These are phyloP conservation scores for Solanum pennellii DNA, from an alignment of 257 asterid species.

Conservation along the genomic window DNA sequence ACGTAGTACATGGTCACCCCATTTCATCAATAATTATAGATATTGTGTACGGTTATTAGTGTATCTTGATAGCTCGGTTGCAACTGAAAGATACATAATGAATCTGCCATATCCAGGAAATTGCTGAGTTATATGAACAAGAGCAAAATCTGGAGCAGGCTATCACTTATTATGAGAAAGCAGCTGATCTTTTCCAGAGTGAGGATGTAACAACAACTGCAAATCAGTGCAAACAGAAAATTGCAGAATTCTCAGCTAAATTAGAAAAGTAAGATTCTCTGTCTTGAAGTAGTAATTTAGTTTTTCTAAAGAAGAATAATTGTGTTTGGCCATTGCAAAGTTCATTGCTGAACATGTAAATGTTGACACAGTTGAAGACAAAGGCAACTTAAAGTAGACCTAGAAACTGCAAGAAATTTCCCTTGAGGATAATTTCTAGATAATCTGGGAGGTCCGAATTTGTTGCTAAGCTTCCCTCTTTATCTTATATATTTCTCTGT, in stretches of 20 bases:
- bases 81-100: background rate
- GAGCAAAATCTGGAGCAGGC: slow-evolving; percentile 70
- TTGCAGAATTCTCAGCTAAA: slow-evolving; percentile 81
- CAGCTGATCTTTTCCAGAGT: slow-evolving; percentile 19
- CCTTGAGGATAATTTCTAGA: background rate
- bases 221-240: slow-evolving; percentile 86
- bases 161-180: slow-evolving; percentile 63
- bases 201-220: slow-evolving; percentile 73
- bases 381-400: background rate
- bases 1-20: background rate
- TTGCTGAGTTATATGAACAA: slow-evolving; percentile 81
- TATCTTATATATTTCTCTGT: background rate
- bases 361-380: background rate
- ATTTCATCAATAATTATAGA: background rate
- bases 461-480: background rate
- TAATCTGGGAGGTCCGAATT: background rate
- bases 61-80: background rate
- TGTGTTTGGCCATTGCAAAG: background rate
- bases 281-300: background rate
- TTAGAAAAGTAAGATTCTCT: slow-evolving; percentile 57
- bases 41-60: background rate
- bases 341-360: background rate
- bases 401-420: background rate
- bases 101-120: slow-evolving; percentile 47
- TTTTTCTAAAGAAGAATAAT: background rate